phyloP scores from a whole-genome alignment of 805 yeast species.

The Yamadazyma philogaea region DNA sequence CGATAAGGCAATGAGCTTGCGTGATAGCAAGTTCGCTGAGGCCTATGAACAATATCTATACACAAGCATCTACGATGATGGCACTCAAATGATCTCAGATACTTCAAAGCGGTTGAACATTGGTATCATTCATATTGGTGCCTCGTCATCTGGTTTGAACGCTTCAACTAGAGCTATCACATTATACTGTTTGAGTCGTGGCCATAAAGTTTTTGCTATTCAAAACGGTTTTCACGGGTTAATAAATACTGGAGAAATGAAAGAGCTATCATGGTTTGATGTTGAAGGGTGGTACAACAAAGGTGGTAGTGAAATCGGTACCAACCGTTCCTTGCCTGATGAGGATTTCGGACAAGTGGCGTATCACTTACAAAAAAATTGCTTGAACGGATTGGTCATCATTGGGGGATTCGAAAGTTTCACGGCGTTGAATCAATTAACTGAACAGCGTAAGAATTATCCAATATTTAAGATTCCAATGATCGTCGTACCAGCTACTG shows the following conservation, averaged over 20 bases:
- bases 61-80: constrained; percentile 40
- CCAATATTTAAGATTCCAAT: constrained; percentile 76
- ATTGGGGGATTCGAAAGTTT: constrained; percentile 85
- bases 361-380: constrained; percentile 63
- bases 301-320: constrained; percentile 83
- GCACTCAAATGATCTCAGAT: constrained; percentile 40
- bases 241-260: constrained; percentile 58
- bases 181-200: constrained; percentile 69
- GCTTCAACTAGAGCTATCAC: constrained; percentile 76
- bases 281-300: constrained; percentile 68
- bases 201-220: constrained; percentile 69
- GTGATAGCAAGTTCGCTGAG: constrained; percentile 71
- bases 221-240: constrained; percentile 75
- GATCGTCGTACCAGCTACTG: constrained; percentile 75
- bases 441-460: constrained; percentile 55
- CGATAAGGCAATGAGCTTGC: constrained; percentile 62
- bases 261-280: constrained; percentile 61
- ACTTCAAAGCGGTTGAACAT: constrained; percentile 56
- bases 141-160: constrained; percentile 77
- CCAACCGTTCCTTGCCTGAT: constrained; percentile 67
- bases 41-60: constrained; percentile 61
- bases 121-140: constrained; percentile 75
- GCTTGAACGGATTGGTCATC: constrained; percentile 66
- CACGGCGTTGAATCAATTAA: constrained; percentile 64
- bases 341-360: constrained; percentile 72